Evolutionary conservation across 371 early-diverging fungal species (phyloP).

Genomic region (Actinomortierella wolfii): DNA sequence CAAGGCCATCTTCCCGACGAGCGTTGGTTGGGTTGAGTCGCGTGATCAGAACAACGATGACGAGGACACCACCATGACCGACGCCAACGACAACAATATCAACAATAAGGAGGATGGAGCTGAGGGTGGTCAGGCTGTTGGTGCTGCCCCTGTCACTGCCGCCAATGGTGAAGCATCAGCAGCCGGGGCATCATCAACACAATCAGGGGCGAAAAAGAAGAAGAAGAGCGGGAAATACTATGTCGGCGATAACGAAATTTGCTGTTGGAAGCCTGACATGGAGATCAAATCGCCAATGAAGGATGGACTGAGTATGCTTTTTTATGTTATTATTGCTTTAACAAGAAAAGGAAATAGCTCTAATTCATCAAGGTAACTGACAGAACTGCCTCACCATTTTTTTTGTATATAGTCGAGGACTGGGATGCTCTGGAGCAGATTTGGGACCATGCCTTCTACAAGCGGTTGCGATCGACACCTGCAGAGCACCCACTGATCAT

Average conservation of each 20-base stretch:
- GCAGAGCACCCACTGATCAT: conserved; percentile 89
- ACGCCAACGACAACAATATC: conserved; percentile 24
- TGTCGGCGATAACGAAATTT: conserved; percentile 81
- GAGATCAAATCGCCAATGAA: conserved; percentile 79
- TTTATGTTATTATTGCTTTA: background rate
- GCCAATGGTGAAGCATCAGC: no score
- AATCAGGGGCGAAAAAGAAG: conserved; percentile 29
- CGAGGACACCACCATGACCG: conserved; percentile 39
- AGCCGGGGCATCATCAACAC: conserved; percentile 31
- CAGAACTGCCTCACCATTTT: background rate
- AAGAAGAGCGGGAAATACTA: conserved; percentile 55
- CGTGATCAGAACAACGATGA: conserved; percentile 43
- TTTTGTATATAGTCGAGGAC: conserved; percentile 70
- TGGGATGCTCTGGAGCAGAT: conserved; percentile 93
- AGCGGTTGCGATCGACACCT: conserved; percentile 68
- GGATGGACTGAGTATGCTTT: conserved; percentile 66
- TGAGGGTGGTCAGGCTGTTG: conserved; percentile 29
- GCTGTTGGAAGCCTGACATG: conserved; percentile 77
- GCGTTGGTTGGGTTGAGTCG: conserved; percentile 57
- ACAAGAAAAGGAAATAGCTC: conserved; percentile 1
- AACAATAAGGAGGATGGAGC: conserved; percentile 27
- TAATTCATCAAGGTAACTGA: background rate
- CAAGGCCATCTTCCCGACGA: conserved; percentile 82
- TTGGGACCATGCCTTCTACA: conserved; percentile 81
- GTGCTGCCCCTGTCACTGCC: background rate